Percentiles rank a stretch among this genome's conserved stretches.
Conservation (phyloP, 2,329 filamentous ascomycete genomes). For the Teratosphaeria nubilosa region DNA sequence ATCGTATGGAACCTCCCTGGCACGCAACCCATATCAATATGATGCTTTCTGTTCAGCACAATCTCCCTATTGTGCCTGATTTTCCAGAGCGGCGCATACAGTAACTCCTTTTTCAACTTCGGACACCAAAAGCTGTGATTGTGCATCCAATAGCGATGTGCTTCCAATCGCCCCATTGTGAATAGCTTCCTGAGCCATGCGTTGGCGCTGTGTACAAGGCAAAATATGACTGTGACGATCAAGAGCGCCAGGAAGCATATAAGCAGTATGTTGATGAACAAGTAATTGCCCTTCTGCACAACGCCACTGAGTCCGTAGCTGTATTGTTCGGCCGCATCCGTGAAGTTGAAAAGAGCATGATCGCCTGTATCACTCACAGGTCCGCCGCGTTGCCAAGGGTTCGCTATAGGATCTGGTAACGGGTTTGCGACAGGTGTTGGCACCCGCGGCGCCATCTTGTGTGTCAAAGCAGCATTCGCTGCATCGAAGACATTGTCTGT, state of each 20-base stretch:
- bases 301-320: constrained; percentile 35
- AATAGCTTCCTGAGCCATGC: constrained; percentile 37
- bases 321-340: constrained; percentile 11
- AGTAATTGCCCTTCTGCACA: constrained; percentile 37
- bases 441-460: not conserved
- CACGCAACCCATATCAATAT: constrained; percentile 61
- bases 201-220: constrained; percentile 32
- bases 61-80: constrained; percentile 71
- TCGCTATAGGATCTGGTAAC: not conserved
- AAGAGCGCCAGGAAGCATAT: constrained; percentile 27
- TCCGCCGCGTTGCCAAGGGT: constrained; percentile 1
- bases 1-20: constrained; percentile 69
- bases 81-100: constrained; percentile 60
- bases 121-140: constrained; percentile 41
- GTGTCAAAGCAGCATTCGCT: not conserved
- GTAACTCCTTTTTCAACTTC: constrained; percentile 53
- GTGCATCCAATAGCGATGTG: constrained; percentile 37
- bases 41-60: constrained; percentile 50
- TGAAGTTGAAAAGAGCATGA: constrained; percentile 3
- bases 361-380: constrained; percentile 5
- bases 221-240: constrained; percentile 30
- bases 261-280: constrained; percentile 36
- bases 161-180: constrained; percentile 31
- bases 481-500: not conserved
- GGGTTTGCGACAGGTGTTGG: not conserved